Conservation (phyloP, 2,329 filamentous ascomycete genomes). For the Fusarium mangiferae region DNA sequence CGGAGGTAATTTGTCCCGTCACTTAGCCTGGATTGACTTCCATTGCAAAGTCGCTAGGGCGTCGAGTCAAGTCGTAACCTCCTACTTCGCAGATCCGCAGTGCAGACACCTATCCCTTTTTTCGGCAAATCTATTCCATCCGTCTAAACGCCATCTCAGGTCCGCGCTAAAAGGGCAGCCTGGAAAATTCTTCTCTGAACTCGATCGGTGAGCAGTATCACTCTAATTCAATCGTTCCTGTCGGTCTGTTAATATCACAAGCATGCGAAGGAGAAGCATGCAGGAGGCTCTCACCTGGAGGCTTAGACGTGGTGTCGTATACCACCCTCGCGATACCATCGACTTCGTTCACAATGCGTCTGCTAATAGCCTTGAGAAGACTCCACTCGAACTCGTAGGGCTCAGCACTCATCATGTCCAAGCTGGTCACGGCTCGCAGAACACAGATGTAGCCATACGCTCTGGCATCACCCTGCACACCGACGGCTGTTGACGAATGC, state of each 20-base stretch:
- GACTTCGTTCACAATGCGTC: constrained; percentile 17
- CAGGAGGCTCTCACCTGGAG: not conserved
- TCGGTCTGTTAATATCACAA: not conserved
- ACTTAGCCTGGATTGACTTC: not conserved
- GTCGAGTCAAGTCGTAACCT: not conserved
- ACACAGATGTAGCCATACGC: constrained; percentile 28
- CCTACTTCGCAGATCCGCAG: not conserved
- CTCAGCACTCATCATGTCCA: constrained; percentile 75
- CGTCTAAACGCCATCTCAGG: constrained; percentile 5
- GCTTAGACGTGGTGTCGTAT: constrained; percentile 11
- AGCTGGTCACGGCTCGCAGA: constrained; percentile 54
- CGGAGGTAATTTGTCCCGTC: not conserved
- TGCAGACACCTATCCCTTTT: not conserved
- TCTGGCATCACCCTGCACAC: constrained; percentile 38
- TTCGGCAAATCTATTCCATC: not conserved
- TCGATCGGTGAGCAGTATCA: not conserved
- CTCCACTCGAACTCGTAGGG: constrained; percentile 14
- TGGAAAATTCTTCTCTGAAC: not conserved
- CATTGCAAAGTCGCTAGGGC: not conserved
- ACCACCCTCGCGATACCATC: constrained; percentile 12
- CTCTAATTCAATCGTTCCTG: not conserved
- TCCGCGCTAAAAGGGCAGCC: not conserved
- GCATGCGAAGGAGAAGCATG: not conserved
- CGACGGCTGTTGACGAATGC: constrained; percentile 48
- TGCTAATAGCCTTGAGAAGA: constrained; percentile 15